Percentiles rank a stretch among this genome's conserved stretches.
phyloP scores from a whole-genome alignment of 1,139 yeast species.

The Pichia sp. region DNA sequence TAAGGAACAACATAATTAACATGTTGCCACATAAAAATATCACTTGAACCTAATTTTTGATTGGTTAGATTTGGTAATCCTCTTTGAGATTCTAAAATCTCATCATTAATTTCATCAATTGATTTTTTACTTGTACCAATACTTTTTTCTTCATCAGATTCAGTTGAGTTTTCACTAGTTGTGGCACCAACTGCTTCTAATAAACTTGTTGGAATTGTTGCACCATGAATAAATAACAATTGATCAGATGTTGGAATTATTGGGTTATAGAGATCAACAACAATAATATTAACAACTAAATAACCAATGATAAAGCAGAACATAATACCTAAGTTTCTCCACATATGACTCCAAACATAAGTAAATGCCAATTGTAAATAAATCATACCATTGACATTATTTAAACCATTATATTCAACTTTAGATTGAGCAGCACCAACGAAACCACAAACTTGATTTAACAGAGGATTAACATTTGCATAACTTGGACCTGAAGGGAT shows the following conservation, averaged over 20 bases:
- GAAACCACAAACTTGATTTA: constrained; percentile 45
- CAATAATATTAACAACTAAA: constrained; percentile 23
- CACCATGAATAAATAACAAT: constrained; percentile 20
- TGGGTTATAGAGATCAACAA: constrained; percentile 32
- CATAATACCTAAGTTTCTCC: constrained; percentile 50
- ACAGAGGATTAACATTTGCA: constrained; percentile 29
- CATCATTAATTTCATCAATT: background rate
- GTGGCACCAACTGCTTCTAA: background rate
- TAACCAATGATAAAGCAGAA: constrained; percentile 42
- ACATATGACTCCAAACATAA: constrained; percentile 37
- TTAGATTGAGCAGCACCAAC: constrained; percentile 38
- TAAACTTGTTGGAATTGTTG: background rate
- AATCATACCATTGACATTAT: constrained; percentile 38
- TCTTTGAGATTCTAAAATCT: background rate
- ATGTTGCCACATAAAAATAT: constrained; percentile 43
- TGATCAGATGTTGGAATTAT: constrained; percentile 19
- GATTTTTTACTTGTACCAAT: background rate
- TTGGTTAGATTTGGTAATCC: background rate
- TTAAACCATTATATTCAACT: constrained; percentile 35
- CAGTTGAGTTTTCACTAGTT: background rate
- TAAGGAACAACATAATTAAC: constrained; percentile 33
- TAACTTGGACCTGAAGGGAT: constrained; percentile 49
- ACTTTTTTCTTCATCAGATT: constrained; percentile 1
- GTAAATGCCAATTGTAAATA: constrained; percentile 34
- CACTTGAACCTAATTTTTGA: constrained; percentile 12